These are phyloP conservation scores for Bruguiera gymnorhiza DNA, from an alignment of 345 rosid species.

Conservation along the genomic window DNA sequence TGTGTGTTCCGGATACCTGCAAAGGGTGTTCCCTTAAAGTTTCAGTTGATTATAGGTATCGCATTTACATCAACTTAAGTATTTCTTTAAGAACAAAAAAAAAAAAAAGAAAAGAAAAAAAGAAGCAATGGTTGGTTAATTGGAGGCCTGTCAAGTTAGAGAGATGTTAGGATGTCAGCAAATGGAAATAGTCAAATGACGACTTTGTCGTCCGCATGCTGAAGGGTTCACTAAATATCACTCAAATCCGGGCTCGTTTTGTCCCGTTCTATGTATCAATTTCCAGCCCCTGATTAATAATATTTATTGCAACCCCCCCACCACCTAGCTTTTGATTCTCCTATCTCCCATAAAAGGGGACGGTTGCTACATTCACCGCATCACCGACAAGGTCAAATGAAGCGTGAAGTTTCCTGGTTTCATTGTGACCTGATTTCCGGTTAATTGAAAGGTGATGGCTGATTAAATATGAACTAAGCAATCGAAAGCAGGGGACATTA, in stretches of 20 bases:
- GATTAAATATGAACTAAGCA: too few relatives aligned
- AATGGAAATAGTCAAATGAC: constrained; percentile 20
- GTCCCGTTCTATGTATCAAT: background rate
- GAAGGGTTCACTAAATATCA: background rate
- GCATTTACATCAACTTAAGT: too few relatives aligned
- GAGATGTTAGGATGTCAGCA: constrained; percentile 15
- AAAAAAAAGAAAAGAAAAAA: background rate
- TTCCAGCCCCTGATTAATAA: background rate
- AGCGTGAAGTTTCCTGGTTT: too few relatives aligned
- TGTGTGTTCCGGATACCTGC: background rate
- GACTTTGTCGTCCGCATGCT: constrained; percentile 15
- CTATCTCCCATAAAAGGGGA: too few relatives aligned
- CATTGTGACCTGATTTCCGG: too few relatives aligned
- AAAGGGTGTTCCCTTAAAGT: too few relatives aligned
- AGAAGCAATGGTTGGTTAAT: background rate
- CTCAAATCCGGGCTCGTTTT: constrained; percentile 1
- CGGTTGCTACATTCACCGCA: too few relatives aligned
- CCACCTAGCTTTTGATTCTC: background rate
- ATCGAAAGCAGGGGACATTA: too few relatives aligned
- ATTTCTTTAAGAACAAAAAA: too few relatives aligned
- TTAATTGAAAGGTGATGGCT: too few relatives aligned
- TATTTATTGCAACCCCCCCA: background rate
- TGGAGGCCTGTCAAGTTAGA: constrained; percentile 8
- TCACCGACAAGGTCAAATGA: too few relatives aligned
- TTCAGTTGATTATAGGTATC: too few relatives aligned